phyloP scores from a whole-genome alignment of 2,329 filamentous ascomycete species.

The Lasiodiplodia sp. region DNA sequence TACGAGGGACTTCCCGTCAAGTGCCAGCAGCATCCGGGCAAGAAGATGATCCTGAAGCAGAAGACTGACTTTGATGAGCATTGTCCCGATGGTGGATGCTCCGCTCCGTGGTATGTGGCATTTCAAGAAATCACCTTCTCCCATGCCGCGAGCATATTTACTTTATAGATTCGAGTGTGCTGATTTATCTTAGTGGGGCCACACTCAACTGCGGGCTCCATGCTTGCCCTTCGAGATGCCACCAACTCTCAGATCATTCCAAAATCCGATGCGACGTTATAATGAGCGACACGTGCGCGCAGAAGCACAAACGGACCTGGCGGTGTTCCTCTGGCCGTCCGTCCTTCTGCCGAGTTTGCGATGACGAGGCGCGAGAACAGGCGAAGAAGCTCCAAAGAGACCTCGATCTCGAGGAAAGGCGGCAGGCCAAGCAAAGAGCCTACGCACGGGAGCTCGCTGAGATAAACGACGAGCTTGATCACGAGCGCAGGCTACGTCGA shows the following conservation, averaged over 20 bases:
- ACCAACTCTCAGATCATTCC: constrained; percentile 67
- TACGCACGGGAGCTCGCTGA: constrained; percentile 57
- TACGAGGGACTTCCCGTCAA: constrained; percentile 50
- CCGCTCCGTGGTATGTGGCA: constrained; percentile 64
- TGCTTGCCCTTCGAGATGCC: constrained; percentile 66
- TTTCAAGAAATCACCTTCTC: not conserved
- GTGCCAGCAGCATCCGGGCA: constrained; percentile 53
- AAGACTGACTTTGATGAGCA: constrained; percentile 66
- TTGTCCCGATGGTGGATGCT: constrained; percentile 76
- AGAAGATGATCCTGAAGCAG: constrained; percentile 53
- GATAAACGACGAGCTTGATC: constrained; percentile 63
- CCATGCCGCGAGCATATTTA: not conserved
- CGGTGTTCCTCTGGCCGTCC: constrained; percentile 54
- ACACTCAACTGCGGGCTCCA: constrained; percentile 66
- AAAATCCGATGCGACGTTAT: constrained; percentile 57
- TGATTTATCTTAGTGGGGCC: constrained; percentile 51
- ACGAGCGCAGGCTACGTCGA: constrained; percentile 53
- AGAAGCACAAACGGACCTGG: constrained; percentile 59
- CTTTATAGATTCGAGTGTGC: not conserved
- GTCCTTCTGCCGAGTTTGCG: constrained; percentile 60
- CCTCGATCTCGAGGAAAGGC: constrained; percentile 59
- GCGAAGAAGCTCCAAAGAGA: constrained; percentile 56
- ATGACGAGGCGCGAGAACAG: constrained; percentile 56
- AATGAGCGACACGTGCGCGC: constrained; percentile 58
- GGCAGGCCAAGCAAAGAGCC: constrained; percentile 53